These are phyloP conservation scores for Podila epigama DNA, from an alignment of 192 early-diverging fungal species.

Conservation along the genomic window DNA sequence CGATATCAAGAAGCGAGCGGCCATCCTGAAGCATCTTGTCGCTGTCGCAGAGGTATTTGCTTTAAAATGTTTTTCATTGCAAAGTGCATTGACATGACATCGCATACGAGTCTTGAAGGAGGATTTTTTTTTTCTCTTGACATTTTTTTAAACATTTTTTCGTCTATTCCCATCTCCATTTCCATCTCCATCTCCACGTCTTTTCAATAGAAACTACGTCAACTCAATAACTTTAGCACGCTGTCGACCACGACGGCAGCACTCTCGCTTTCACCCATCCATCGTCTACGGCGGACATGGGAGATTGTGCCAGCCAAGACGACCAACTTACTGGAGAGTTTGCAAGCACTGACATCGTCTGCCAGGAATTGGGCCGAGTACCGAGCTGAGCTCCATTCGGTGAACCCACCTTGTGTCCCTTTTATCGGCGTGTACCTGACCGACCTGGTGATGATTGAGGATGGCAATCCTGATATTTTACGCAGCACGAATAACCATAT, in stretches of 20 bases:
- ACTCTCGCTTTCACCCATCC: constrained; percentile 88
- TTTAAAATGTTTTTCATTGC: not conserved
- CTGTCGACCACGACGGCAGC: constrained; percentile 92
- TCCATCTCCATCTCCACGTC: not conserved
- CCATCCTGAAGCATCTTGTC: constrained; percentile 87
- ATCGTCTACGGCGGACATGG: constrained; percentile 93
- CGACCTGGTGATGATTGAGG: constrained; percentile 95
- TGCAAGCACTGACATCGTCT: constrained; percentile 85
- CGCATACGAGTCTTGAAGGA: not conserved
- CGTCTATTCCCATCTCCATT: not conserved
- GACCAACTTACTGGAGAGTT: constrained; percentile 65
- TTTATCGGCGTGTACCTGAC: constrained; percentile 83
- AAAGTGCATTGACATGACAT: too few relatives aligned
- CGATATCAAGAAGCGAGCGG: constrained; percentile 83
- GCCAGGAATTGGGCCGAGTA: constrained; percentile 88
- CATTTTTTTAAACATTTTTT: too few relatives aligned
- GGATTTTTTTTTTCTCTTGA: not conserved
- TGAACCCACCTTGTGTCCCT: constrained; percentile 87
- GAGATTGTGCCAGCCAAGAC: constrained; percentile 71
- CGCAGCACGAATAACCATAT: constrained; percentile 72
- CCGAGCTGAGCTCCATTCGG: constrained; percentile 81
- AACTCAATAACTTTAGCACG: constrained; percentile 95
- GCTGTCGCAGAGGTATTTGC: constrained; percentile 70
- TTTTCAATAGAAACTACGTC: constrained; percentile 48
- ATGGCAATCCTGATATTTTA: constrained; percentile 86